Conservation (phyloP, 306 rosid species). For the Astragalus membranaceus region DNA sequence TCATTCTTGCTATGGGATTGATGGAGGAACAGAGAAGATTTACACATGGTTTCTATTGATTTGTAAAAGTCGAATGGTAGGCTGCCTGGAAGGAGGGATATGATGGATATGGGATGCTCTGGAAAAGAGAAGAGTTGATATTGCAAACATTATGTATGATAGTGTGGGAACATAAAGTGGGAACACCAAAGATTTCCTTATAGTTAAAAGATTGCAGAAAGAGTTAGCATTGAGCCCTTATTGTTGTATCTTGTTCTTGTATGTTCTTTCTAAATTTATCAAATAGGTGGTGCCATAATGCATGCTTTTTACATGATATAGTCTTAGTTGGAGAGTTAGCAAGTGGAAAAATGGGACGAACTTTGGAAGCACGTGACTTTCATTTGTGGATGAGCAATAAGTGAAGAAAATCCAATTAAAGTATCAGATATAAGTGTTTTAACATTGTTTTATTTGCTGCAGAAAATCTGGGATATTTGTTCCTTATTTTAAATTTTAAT, state of each 20-base stretch:
- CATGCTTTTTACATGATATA: not conserved
- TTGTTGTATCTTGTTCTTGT: not conserved
- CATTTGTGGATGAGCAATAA: not conserved
- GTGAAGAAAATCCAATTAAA: not conserved
- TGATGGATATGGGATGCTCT: not conserved
- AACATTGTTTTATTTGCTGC: not conserved
- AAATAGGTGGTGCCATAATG: not conserved
- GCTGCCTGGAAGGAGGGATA: not conserved
- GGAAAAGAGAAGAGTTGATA: not conserved
- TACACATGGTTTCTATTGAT: not conserved
- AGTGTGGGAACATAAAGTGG: not conserved
- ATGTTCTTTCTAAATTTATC: not conserved
- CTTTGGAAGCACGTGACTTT: too few relatives aligned
- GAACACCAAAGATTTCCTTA: not conserved
- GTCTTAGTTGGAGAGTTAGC: not conserved
- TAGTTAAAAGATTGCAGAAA: not conserved
- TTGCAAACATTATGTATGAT: not conserved
- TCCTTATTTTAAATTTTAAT: not conserved
- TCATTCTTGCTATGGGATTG: not conserved
- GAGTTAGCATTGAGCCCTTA: not conserved
- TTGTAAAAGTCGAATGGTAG: not conserved
- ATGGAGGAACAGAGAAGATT: not conserved
- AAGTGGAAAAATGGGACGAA: not conserved
- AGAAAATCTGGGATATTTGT: not conserved
- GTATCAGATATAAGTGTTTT: not conserved